Base-by-base conservation (phyloP, 2,329 filamentous ascomycete genomes). In the Colletotrichum spaethianum region DNA sequence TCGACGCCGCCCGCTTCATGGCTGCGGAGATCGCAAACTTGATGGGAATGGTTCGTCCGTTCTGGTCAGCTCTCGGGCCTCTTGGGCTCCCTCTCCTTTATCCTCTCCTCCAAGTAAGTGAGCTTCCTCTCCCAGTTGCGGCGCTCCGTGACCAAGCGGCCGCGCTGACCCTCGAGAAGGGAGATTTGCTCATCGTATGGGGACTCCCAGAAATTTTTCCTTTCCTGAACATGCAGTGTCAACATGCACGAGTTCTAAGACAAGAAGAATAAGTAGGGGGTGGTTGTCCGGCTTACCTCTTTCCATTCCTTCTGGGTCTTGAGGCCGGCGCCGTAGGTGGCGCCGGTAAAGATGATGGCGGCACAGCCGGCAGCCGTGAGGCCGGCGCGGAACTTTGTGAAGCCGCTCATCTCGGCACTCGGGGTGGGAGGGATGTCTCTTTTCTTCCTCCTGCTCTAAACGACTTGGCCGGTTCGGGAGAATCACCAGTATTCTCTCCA, bases 301-400 rank as follows among this genome's bases (percentile, higher is more conserved):
- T 81, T 79, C 75, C 83, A 86, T 73, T 88, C 85, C 70, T 83
- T 80, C 71, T 86, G 84, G 59, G 82, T 82, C 79, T 87, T 88
- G 56, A 88, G 76, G 56, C 84, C 83, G 8, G 86, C 86, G 63
- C 86, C 86, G 67, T 86, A 87, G 57, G 86, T 80, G 55, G 83
- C 78, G 70, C 86, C 86, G 40, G 86, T 84, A 70, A 84, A 80
- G 72, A 86, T 82, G 68, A 86, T 82, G 71, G 85, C 85, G 3
- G 82, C 83, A 73, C 86, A 82, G 42, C 84, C 85, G 42, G 78
- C 81, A n/a, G 86, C 86, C 67, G 78, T 74, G 36, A 77, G 72
- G 44, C 74, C 75, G 44, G 75, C 74, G 48, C 73, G 73, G 36
- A 75, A 74, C 73, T 78, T 79, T 18, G 55, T 72, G 42, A 75